Evolutionary conservation across 768 basidiomycete species (phyloP).

Genomic region (Kwoniella pini): DNA sequence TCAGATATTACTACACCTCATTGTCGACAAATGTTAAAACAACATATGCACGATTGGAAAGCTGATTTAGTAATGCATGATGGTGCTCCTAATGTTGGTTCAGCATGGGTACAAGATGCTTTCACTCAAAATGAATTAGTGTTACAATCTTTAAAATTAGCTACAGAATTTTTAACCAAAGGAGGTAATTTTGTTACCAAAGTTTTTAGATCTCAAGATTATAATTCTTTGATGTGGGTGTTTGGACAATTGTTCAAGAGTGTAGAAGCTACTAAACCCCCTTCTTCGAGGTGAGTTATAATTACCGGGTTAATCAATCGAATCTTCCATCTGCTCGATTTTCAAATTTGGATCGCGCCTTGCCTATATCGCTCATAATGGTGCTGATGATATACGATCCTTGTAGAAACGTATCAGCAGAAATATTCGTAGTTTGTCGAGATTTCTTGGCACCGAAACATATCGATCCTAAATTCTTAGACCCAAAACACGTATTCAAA

Average conservation of each 20-base stretch:
- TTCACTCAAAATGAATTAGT: conserved; percentile 96
- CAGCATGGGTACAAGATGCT: conserved; percentile 98
- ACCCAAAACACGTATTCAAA: conserved; percentile 97
- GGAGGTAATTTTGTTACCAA: conserved; percentile 97
- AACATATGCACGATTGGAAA: conserved; percentile 96
- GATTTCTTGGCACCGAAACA: conserved; percentile 91
- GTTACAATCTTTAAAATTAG: conserved; percentile 89
- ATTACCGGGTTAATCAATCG: neutral
- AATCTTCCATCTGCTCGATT: neutral
- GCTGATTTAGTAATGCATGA: conserved; percentile 98
- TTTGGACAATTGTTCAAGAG: conserved; percentile 93
- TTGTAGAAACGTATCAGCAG: conserved; percentile 91
- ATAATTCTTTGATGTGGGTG: conserved; percentile 98
- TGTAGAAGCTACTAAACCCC: conserved; percentile 98
- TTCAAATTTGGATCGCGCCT: too few relatives aligned
- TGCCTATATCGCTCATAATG: too few relatives aligned
- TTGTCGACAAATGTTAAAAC: conserved; percentile 81
- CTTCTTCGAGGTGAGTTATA: conserved; percentile 76
- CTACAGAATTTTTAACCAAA: conserved; percentile 88
- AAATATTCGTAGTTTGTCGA: conserved; percentile 98
- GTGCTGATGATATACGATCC: neutral
- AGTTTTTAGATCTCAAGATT: conserved; percentile 96
- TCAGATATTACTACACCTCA: conserved; percentile 90
- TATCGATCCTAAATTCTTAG: conserved; percentile 97
- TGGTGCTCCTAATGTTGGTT: conserved; percentile 98